A percentile compares a stretch with the other conserved stretches of the same genome.
These are phyloP conservation scores for Zasmidium citrigriseum DNA, from an alignment of 2,329 filamentous ascomycete genomes.

Conservation along the genomic window DNA sequence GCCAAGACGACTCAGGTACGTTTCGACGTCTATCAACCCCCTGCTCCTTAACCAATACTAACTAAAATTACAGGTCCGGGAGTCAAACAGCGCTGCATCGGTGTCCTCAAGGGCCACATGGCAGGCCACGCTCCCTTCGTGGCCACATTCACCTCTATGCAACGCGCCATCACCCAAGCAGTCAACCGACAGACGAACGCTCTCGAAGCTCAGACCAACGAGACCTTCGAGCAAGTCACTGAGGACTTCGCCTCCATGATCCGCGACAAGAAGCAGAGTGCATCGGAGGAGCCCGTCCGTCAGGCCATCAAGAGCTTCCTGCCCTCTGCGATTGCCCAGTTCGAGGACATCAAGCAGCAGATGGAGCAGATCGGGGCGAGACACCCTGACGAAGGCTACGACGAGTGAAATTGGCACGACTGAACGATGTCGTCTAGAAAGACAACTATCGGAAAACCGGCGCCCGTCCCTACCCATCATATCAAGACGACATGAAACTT, in stretches of 20 bases:
- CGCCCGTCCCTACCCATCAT: no score
- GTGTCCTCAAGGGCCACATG: neutral
- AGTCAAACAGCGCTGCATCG: neutral
- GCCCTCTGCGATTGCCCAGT: neutral
- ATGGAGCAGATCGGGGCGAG: slow-evolving; percentile 5
- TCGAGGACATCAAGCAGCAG: slow-evolving; percentile 8
- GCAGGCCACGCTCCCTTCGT: neutral
- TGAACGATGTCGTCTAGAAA: no score
- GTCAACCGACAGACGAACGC: neutral
- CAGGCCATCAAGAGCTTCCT: neutral
- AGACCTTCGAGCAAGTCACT: neutral
- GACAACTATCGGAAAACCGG: no score
- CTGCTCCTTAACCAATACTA: neutral
- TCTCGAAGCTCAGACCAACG: neutral
- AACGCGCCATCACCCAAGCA: neutral
- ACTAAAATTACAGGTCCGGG: neutral
- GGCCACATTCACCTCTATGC: neutral
- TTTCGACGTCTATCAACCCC: neutral
- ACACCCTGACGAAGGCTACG: neutral
- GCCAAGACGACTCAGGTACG: slow-evolving; percentile 8
- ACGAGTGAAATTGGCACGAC: neutral
- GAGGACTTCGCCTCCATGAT: slow-evolving; percentile 4
- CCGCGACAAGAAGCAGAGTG: neutral
- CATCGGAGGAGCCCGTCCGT: neutral
- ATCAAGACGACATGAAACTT: no score